Percentiles rank a stretch among this genome's conserved stretches.
Evolutionary conservation across 768 basidiomycete species (phyloP).

Genomic region (Tulasnella sp.): DNA sequence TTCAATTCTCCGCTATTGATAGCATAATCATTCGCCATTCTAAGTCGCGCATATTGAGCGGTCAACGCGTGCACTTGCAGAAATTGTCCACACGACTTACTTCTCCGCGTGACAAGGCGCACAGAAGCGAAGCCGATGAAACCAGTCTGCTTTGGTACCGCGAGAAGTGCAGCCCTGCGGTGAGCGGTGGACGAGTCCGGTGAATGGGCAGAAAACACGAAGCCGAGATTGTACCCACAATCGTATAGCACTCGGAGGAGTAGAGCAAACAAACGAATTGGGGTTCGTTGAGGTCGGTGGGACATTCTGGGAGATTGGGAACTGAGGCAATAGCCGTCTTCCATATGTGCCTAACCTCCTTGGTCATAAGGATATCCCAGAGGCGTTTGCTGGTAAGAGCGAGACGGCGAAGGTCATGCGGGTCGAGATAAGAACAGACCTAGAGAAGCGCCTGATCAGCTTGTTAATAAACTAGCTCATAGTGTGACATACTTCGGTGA

Average conservation of each 20-base stretch:
- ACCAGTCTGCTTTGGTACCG: neutral
- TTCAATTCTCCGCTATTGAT: neutral
- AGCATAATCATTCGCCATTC: neutral
- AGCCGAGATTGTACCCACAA: neutral
- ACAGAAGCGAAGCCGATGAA: neutral
- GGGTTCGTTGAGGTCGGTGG: conserved; percentile 20
- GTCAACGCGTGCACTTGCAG: neutral
- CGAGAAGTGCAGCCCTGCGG: neutral
- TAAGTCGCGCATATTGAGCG: neutral
- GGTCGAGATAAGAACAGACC: conserved; percentile 21
- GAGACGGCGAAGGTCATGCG: conserved; percentile 22
- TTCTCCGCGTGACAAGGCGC: neutral
- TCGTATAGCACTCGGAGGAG: conserved; percentile 1
- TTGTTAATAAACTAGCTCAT: no score
- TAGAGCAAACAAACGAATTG: conserved; percentile 25
- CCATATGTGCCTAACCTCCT: conserved; percentile 11
- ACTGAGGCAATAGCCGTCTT: conserved; percentile 5
- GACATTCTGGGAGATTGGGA: conserved; percentile 18
- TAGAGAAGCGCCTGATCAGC: neutral
- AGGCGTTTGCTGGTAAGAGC: conserved; percentile 20
- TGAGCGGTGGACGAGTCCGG: no score
- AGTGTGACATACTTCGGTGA: conserved; percentile 24
- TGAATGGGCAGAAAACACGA: no score
- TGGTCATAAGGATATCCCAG: conserved; percentile 14
- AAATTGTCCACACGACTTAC: neutral